These are phyloP conservation scores for Beauveria asiatica DNA, from an alignment of 2,329 filamentous ascomycete genomes.

Conservation along the genomic window DNA sequence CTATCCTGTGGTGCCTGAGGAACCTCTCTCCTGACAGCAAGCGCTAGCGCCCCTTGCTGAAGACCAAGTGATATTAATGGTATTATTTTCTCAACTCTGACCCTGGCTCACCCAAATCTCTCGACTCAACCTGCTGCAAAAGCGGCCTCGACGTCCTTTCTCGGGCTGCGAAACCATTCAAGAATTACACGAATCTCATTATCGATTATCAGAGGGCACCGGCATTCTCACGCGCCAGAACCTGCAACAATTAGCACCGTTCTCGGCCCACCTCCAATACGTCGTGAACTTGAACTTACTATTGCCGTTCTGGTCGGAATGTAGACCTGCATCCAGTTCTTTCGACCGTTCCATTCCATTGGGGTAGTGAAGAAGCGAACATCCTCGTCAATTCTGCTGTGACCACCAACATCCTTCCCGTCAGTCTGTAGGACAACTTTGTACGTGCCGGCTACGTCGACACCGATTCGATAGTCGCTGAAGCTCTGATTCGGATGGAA, in stretches of 20 bases:
- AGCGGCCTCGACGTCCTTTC: background rate
- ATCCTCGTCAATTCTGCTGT: conserved; percentile 65
- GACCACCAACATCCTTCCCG: conserved; percentile 66
- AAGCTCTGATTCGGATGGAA: conserved; percentile 82
- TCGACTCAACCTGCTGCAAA: background rate
- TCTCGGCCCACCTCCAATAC: background rate
- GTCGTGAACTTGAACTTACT: conserved; percentile 42
- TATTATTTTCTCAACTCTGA: background rate
- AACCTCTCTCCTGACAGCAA: background rate
- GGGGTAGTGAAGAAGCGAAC: conserved; percentile 89
- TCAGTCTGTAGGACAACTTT: conserved; percentile 79
- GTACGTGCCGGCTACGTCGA: conserved; percentile 81
- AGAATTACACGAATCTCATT: background rate
- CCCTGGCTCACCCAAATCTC: background rate
- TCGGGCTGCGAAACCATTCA: background rate
- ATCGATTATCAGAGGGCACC: conserved; percentile 15
- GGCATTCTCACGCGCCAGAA: conserved; percentile 39
- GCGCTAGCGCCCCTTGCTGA: background rate
- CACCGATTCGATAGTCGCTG: conserved; percentile 83
- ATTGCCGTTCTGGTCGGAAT: conserved; percentile 76
- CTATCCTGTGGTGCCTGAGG: conserved; percentile 8
- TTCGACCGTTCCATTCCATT: conserved; percentile 80
- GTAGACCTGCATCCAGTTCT: conserved; percentile 90
- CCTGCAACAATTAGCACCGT: conserved; percentile 25
- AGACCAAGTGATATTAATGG: background rate